Base-by-base conservation (phyloP, 2,329 filamentous ascomycete genomes). In the Neofusicoccum parvum region DNA sequence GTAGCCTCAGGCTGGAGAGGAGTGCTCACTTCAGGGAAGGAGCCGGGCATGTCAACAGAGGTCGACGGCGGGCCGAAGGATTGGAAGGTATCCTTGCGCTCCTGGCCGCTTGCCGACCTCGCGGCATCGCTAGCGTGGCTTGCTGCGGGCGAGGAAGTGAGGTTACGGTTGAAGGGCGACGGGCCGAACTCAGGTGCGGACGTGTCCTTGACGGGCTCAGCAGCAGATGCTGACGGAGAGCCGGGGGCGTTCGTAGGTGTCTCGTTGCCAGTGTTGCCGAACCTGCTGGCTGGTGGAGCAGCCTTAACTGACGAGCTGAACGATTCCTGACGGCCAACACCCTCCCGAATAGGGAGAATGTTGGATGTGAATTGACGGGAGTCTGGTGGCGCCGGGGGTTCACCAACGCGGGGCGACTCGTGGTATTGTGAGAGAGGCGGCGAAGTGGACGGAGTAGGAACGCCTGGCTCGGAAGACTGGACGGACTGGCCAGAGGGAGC, bases 351-450 rank as follows among this genome's bases (percentile, higher is more conserved):
- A 5, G 92, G 91, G 54, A 94, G 80, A 75, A 91, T 90, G 72
- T 86, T 89, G 5, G 92, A 91, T 66, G 86, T 92, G 68, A 94
- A 88, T 75, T 96, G 92, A 66, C 89, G 85, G 23, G 90, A 91
- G 75, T 90, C 88, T 14, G 90, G 86, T 23, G 90, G 88, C 36
- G 90, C 82, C 43, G 89, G 87, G 20, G 82, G 82, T 49, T 91
- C 88, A 58, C 79, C 80, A 48, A 82, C 81, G 65, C 85, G 78
- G 11, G 88, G 87, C 34, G 85, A 81, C 51, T 82, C 82, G 66
- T 82, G 80, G 66, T 83, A 81, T 43, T 76, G 81, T 43, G 83
- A 82, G 12, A 83, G 77, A 78, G 89, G 79, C 75, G 91, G 85
- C 77, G 84, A 91, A 64, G 81, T 86, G 75, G 82, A 90, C 76